Conservation (phyloP, 495 filamentous ascomycete genomes). For the Penicillium simplicissimum region DNA sequence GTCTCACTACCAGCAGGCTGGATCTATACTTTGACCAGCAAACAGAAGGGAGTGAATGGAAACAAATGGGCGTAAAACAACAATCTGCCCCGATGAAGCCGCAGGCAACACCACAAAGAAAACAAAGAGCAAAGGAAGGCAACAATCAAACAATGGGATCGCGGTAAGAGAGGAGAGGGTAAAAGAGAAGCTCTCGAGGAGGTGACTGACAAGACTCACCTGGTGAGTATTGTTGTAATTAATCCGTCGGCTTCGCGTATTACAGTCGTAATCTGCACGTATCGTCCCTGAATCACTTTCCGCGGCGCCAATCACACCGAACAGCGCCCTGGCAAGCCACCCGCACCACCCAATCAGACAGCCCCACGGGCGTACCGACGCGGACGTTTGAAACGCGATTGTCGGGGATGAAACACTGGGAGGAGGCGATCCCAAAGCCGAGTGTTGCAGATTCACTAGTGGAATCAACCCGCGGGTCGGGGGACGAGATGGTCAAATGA, state of each 20-base stretch:
- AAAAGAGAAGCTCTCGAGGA: not conserved
- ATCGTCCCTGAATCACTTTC: slow-evolving; percentile 13
- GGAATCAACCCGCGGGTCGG: slow-evolving; percentile 1
- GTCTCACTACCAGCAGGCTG: not conserved
- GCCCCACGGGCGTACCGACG: slow-evolving; percentile 14
- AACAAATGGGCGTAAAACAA: slow-evolving; percentile 6
- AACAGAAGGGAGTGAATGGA: slow-evolving; percentile 5
- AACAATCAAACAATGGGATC: slow-evolving; percentile 6
- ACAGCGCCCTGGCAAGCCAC: slow-evolving; percentile 16
- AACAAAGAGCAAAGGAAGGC: not conserved
- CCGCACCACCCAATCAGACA: slow-evolving; percentile 29
- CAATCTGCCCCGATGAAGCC: not conserved
- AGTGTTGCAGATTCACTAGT: slow-evolving; percentile 26
- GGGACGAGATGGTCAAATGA: slow-evolving; percentile 9
- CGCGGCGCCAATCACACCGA: slow-evolving; percentile 20
- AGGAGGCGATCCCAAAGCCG: slow-evolving; percentile 20
- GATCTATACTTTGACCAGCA: slow-evolving; percentile 4
- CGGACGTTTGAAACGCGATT: slow-evolving; percentile 36
- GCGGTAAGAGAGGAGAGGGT: not conserved
- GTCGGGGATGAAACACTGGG: slow-evolving; percentile 37
- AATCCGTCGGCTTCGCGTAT: not conserved
- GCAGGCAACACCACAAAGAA: slow-evolving; percentile 1
- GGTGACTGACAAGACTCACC: not conserved
- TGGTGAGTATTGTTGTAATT: not conserved
- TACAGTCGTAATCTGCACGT: slow-evolving; percentile 7